A percentile compares a stretch with the other conserved stretches of the same genome.
Evolutionary conservation across 176 grass and related monocot genomes (phyloP).

Genomic region (Triticum aestivum): DNA sequence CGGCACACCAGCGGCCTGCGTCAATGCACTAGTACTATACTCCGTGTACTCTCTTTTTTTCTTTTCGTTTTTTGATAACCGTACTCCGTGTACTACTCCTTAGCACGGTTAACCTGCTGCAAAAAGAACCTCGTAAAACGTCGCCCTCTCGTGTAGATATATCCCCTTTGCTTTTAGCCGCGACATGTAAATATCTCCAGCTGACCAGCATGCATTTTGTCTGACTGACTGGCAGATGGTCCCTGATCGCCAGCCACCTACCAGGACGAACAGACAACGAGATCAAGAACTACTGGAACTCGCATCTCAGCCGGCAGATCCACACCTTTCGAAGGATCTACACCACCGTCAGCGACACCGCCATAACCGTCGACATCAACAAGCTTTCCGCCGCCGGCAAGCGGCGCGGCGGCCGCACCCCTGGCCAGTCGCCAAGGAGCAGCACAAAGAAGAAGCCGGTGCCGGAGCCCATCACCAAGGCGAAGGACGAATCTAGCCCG

Average conservation of each 20-base stretch:
- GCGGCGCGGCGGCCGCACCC: conserved; percentile 35
- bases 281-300: conserved; percentile 99
- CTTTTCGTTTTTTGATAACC: too few species aligned
- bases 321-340: conserved; percentile 50
- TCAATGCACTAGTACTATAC: neutral
- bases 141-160: neutral
- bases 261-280: conserved; percentile 92
- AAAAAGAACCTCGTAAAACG: neutral
- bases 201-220: neutral
- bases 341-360: conserved; percentile 11
- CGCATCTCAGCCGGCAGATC: conserved; percentile 74
- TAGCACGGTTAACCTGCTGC: neutral
- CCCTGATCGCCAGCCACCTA: conserved; percentile 66
- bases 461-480: neutral
- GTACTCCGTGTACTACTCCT: neutral
- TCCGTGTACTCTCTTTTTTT: too few species aligned
- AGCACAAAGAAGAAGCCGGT: neutral
- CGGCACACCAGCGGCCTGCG: neutral
- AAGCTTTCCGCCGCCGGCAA: conserved; percentile 33
- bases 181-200: neutral
- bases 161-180: neutral
- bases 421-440: conserved; percentile 36
- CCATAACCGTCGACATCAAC: conserved; percentile 34
- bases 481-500: neutral
- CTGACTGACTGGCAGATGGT: conserved; percentile 48